phyloP scores from a whole-genome alignment of 2,329 filamentous ascomycete species.

The Epichloe gansuensis region DNA sequence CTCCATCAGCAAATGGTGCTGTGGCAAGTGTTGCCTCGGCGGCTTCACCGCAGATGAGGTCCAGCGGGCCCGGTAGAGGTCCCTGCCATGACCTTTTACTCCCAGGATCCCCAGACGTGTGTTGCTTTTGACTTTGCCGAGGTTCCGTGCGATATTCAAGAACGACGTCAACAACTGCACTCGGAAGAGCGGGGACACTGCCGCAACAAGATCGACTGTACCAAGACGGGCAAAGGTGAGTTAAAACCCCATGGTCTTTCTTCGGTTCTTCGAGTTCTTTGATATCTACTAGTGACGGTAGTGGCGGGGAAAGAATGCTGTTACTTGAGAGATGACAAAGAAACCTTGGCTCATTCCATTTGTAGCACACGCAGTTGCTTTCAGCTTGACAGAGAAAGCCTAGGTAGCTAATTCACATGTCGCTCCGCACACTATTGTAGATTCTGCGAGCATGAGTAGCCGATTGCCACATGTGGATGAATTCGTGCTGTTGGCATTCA shows the following conservation, averaged over 20 bases:
- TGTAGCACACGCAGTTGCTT: no score
- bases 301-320: no score
- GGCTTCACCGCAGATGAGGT: slow-evolving; percentile 8
- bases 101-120: slow-evolving; percentile 9
- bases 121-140: slow-evolving; percentile 8
- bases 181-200: slow-evolving; percentile 9
- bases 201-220: slow-evolving; percentile 7
- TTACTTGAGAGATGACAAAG: background rate
- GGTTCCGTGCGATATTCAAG: slow-evolving; percentile 11
- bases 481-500: background rate
- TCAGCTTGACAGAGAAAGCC: background rate
- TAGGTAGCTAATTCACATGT: background rate
- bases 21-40: slow-evolving; percentile 10
- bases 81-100: slow-evolving; percentile 10
- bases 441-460: background rate
- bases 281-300: no score
- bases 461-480: background rate
- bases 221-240: slow-evolving; percentile 2
- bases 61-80: slow-evolving; percentile 8
- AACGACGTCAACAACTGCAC: slow-evolving; percentile 9
- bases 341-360: background rate
- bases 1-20: slow-evolving; percentile 12
- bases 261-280: no score
- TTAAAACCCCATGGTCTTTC: background rate
- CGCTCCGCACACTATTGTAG: background rate